Conservation (phyloP, 768 basidiomycete species). For the Trametes villosa region DNA sequence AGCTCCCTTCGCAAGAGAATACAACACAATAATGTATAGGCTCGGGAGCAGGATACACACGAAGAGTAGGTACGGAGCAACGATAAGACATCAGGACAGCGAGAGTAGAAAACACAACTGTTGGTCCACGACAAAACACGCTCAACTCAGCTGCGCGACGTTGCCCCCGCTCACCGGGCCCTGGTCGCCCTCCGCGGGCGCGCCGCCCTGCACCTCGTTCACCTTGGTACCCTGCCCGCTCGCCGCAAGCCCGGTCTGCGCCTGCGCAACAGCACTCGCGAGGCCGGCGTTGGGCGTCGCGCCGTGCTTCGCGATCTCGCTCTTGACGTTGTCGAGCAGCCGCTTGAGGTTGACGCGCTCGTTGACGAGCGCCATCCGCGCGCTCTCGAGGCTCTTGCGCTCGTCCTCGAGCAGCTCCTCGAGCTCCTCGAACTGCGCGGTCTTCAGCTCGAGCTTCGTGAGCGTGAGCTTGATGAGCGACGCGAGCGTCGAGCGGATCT, state of each 20-base stretch:
- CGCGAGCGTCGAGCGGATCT: conserved; percentile 79
- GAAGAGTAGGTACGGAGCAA: conserved; percentile 5
- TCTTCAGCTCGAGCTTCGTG: conserved; percentile 93
- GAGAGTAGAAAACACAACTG: neutral
- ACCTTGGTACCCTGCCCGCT: conserved; percentile 64
- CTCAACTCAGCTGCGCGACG: conserved; percentile 22
- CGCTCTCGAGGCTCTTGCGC: conserved; percentile 80
- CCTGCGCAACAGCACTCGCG: conserved; percentile 38
- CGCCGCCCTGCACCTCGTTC: conserved; percentile 52
- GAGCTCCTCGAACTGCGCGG: conserved; percentile 91
- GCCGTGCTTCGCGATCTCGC: conserved; percentile 61
- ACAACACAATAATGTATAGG: conserved; percentile 21
- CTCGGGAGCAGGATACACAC: conserved; percentile 7
- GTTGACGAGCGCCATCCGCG: conserved; percentile 75
- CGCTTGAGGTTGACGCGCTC: conserved; percentile 77
- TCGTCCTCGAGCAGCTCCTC: conserved; percentile 94
- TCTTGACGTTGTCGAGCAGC: conserved; percentile 68
- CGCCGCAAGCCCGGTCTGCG: conserved; percentile 51
- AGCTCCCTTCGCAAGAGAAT: neutral
- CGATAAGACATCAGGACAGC: conserved; percentile 5
- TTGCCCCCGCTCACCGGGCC: conserved; percentile 60
- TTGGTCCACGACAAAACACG: neutral
- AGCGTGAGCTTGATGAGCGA: conserved; percentile 82
- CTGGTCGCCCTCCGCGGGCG: conserved; percentile 51
- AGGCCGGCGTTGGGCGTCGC: conserved; percentile 24